Base-by-base conservation (phyloP, 148 eudicot genomes). In the Vaccinium corymbosum region DNA sequence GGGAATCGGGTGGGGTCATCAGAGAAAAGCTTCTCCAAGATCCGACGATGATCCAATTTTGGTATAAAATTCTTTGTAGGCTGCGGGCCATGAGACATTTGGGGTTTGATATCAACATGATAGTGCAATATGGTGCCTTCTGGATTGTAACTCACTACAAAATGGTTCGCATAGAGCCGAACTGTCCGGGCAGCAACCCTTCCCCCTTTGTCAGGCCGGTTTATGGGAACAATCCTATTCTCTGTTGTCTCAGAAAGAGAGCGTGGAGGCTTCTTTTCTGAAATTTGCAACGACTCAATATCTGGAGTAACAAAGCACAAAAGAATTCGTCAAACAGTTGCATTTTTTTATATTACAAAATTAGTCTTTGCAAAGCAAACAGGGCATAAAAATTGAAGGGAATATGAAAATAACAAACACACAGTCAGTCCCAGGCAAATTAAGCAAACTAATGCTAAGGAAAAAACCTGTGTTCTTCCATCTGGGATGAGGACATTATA, bases 101-200 rank as follows among this genome's bases (percentile, higher is more conserved):
- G 86, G 75, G 88, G 88, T 84, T 89, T 84, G 79, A 90, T 79
- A 57, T 88, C 88, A 81, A 93, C 90, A 76, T 88, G 89, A 80
- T 93, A 93, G 85, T 89, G 95, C 62, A 81, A n/a, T 16, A 93
- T 91, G 6, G 81, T 73, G 79, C 38, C 49, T 13, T 86, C 78
- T 0, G 91, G 86, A 66, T 92, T 79, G 83, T 84, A 91, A 13
- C 16, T 61, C 35, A 91, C 90, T 0, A 85, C 88, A 70, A 92
- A 92, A 82, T 92, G 95, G 61, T 92, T 92, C 22, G 85, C 93
- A 20, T 89, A 89, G 64, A 92, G 87, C 51, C 80, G 72, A 76
- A 89, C 83, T 12, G 70, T 57, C 48, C 80, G 29, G 35, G 72
- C 83, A 6, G 74, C 83, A 27, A 55, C 59, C 50, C 51, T 20